Conservation (phyloP, 805 yeast genomes). For the Nakazawaea sp. region DNA sequence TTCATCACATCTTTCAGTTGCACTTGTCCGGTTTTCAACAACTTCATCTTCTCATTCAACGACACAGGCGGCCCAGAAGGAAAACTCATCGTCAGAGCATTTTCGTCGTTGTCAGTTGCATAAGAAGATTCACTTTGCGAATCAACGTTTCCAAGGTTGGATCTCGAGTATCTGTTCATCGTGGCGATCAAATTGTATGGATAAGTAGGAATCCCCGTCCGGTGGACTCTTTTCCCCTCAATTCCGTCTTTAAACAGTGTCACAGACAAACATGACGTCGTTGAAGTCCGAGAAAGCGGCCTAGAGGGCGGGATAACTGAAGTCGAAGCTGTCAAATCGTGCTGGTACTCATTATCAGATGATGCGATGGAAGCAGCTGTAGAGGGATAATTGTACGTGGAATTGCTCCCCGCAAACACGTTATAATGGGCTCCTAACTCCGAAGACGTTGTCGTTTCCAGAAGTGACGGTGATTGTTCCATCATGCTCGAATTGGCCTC, state of each 20-base stretch:
- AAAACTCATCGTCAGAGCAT: slow-evolving; percentile 14
- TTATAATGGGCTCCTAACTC: slow-evolving; percentile 5
- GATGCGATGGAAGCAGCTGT: slow-evolving; percentile 23
- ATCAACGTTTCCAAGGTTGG: background rate
- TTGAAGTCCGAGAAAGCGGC: slow-evolving; percentile 54
- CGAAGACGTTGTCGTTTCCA: slow-evolving; percentile 10
- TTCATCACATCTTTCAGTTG: background rate
- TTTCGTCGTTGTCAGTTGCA: background rate
- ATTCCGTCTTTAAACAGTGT: slow-evolving; percentile 72
- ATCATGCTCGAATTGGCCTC: background rate
- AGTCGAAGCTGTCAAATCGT: slow-evolving; percentile 9
- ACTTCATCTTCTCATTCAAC: slow-evolving; percentile 34
- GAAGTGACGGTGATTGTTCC: slow-evolving; percentile 9
- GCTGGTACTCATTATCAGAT: slow-evolving; percentile 20
- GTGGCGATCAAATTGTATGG: slow-evolving; percentile 28
- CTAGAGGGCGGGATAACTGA: slow-evolving; percentile 32
- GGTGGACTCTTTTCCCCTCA: slow-evolving; percentile 53
- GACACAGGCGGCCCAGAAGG: slow-evolving; percentile 34
- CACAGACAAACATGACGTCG: slow-evolving; percentile 62
- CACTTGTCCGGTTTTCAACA: slow-evolving; percentile 27
- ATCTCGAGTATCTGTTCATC: slow-evolving; percentile 16
- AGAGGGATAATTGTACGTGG: slow-evolving; percentile 11
- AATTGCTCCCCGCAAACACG: too few species aligned
- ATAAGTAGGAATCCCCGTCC: slow-evolving; percentile 33
- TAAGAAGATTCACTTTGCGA: background rate